Evolutionary conservation across 495 filamentous ascomycete genomes (phyloP), one percentile per base, ranked within the genome.

Genomic region (Monascus purpureus): DNA sequence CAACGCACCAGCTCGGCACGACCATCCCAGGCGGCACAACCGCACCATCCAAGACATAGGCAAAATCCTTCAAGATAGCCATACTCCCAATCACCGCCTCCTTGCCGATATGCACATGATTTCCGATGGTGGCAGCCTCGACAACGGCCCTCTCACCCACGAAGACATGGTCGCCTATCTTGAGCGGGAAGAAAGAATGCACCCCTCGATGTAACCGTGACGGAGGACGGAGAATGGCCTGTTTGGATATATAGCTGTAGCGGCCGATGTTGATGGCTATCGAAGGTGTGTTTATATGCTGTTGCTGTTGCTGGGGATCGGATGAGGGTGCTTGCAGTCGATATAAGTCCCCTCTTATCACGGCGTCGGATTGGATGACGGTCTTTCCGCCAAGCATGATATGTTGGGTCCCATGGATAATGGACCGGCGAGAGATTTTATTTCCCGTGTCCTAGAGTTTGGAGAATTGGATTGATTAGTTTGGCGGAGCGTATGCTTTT

Each of bases 361-460:
- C 80, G 41, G 80, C 87, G 46, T 92, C 82, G 34, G 83, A 76
- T 59, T 85, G 77, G 49, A 97, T 92, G 42, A 95, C 82, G 7
- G 84, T 90, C 57, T 88, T 92, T 36, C 90, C 90, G 42, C 83
- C 88, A 9, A 97, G 82, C 57, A 93, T 93, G 53, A 97, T 94
- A 61, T 96, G 88, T 37, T 88, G 84, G 16, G 86, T 93, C 47
- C 90, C 90, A 53, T 93, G 76, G 41, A 97, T 80, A 45, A 78
- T 74, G 31, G 80, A 77, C 31, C 82, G 82, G 44, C 90, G 83
- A 22, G 87, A 88, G 42, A 97, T 87, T 67, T 95, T 95, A 70
- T 97, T 97, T 40, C 90, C 90, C 17, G 86, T 95, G 61, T 93
- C 86, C 84, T 93, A 38, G 20, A 5, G 20, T 4, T 33, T 35